Evolutionary conservation across 2,329 filamentous ascomycete genomes (phyloP), one percentile per base, ranked within the genome.

Genomic region (Alternaria infectoria): DNA sequence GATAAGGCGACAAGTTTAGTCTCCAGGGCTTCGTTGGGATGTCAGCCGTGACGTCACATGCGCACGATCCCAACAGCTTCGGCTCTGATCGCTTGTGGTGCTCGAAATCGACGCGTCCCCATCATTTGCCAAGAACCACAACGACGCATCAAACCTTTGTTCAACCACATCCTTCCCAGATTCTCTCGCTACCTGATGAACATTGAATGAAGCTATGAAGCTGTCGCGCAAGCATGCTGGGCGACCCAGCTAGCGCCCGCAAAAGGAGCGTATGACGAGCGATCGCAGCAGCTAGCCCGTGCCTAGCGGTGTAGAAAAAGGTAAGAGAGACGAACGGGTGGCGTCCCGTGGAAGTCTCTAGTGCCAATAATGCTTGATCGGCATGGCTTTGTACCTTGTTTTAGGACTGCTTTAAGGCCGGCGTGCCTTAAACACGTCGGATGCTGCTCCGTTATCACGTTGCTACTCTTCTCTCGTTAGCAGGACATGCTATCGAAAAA

Each of bases 291-390:
- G 32, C 46, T 47, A 55, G 45, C 51, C 51, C 21, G 19, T 60
- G 57, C 28, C 23, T 63, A 63, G 61, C 61, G 61, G 61, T 60
- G 61, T 60, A n/a, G 26, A 44, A 60, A 56, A 60, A 46, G 55
- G 59, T 54, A 62, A 61, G 25, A 40, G 56, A 57, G 40, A 55
- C 59, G 54, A 59, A 25, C 57, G 57, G 46, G 50, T 52, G 36
- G 36, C 52, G 15, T 57, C 45, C 28, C 28, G 28, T 54, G 54
- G 59, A 23, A 21, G 25, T 23, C 50, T 44, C 49, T 49, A 43
- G 56, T 28, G 36, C 36, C 60, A 51, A 50, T 23, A 40, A 44
- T 30, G 36, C 49, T 21, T 44, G 57, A 60, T 63, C 61, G 57
- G 19, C 61, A 60, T 59, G 51, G 44, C 32, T 54, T 57, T 59